A percentile compares a stretch with the other conserved stretches of the same genome.
phyloP scores from a whole-genome alignment of 2,329 filamentous ascomycete genomes.

The Aspergillus amoenus region DNA sequence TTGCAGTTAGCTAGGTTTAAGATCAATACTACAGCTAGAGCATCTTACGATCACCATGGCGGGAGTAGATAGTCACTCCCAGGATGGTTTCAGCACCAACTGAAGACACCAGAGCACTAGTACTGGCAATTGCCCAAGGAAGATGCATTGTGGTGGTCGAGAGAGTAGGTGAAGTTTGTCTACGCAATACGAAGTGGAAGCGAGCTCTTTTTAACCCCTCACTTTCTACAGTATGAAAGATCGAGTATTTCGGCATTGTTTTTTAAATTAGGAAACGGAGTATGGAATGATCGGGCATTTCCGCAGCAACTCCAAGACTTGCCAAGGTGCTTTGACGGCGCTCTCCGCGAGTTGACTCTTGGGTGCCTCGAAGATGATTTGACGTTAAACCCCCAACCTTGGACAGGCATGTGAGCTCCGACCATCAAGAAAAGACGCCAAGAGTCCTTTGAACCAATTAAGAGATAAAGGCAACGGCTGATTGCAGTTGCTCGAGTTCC shows the following conservation, averaged over 20 bases:
- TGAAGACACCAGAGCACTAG: not conserved
- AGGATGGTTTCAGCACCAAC: conserved; percentile 1
- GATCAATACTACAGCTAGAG: not conserved
- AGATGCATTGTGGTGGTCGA: not conserved
- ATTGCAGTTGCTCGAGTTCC: not conserved
- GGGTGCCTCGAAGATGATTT: not conserved
- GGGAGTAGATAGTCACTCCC: conserved; percentile 1
- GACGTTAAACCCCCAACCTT: not conserved
- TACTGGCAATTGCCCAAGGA: not conserved
- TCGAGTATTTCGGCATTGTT: not conserved
- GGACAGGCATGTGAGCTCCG: not conserved
- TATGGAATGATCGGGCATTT: not conserved
- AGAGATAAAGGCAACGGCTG: not conserved
- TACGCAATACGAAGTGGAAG: not conserved
- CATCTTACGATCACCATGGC: conserved; percentile 4
- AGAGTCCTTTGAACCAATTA: not conserved
- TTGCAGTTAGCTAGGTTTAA: not conserved
- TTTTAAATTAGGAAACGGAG: not conserved
- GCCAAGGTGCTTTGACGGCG: not conserved
- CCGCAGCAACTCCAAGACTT: not conserved
- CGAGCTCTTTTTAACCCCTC: not conserved
- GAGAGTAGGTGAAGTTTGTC: not conserved
- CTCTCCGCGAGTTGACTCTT: not conserved
- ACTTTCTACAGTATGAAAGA: not conserved
- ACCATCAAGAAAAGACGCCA: not conserved